phyloP scores from a whole-genome alignment of 352 stramenopile genomes.

The Phytopythium chamaehyphon region DNA sequence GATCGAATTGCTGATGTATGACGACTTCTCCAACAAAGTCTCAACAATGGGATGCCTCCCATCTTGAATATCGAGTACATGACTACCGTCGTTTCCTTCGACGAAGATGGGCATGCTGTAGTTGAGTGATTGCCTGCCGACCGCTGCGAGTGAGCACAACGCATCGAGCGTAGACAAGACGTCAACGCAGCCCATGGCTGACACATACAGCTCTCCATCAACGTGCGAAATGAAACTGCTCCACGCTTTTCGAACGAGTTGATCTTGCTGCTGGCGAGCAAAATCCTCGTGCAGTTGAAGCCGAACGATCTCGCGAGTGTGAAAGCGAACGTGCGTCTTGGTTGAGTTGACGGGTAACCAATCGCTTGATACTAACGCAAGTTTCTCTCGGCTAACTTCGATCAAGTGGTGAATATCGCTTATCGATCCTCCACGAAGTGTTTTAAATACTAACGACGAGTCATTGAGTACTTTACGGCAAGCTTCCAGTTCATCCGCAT shows the following conservation, averaged over 20 bases:
- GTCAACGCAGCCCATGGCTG: constrained; percentile 33
- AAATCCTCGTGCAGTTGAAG: constrained; percentile 31
- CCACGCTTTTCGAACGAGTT: constrained; percentile 37
- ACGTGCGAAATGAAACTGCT: constrained; percentile 27
- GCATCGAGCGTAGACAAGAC: constrained; percentile 56
- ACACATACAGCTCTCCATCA: constrained; percentile 32
- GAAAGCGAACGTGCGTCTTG: constrained; percentile 34
- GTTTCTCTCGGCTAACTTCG: constrained; percentile 17
- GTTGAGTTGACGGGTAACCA: constrained; percentile 51
- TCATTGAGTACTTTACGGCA: constrained; percentile 16
- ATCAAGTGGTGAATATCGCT: constrained; percentile 26
- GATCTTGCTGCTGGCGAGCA: constrained; percentile 22
- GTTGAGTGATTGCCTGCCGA: constrained; percentile 39
- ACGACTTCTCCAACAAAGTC: constrained; percentile 19
- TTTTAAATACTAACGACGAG: constrained; percentile 16
- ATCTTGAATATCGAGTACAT: constrained; percentile 36
- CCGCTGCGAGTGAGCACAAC: constrained; percentile 48
- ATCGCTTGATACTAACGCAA: constrained; percentile 20
- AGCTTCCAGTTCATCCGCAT: constrained; percentile 9
- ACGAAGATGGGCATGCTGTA: constrained; percentile 34
- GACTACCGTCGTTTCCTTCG: neutral
- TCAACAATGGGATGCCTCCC: constrained; percentile 65
- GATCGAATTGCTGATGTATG: constrained; percentile 38
- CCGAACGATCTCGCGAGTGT: constrained; percentile 29
- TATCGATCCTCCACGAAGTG: constrained; percentile 19